Conservation (phyloP, 352 stramenopile species). For the Blastocystis sp. region DNA sequence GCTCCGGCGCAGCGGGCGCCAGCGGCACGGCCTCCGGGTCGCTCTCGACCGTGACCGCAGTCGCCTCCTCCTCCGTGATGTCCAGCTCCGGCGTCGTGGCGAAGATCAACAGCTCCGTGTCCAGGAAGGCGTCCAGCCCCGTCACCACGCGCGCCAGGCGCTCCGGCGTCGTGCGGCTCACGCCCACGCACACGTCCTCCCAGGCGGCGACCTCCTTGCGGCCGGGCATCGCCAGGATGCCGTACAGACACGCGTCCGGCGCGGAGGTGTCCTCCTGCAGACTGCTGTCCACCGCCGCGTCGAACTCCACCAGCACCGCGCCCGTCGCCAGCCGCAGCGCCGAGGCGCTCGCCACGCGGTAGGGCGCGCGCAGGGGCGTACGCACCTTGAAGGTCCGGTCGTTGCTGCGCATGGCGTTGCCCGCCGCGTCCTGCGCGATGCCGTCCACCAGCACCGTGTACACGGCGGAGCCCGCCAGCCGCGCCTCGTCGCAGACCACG, state of each 20-base stretch:
- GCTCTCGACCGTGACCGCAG: not conserved
- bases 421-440: not conserved
- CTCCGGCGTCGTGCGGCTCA: not conserved
- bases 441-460: conserved; percentile 26
- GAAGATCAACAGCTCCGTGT: not conserved
- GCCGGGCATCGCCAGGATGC: not conserved
- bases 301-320: conserved; percentile 14
- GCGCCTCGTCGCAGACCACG: not conserved
- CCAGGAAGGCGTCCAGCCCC: not conserved
- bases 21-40: not conserved
- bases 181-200: conserved; percentile 33
- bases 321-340: not conserved
- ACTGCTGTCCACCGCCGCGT: conserved; percentile 11
- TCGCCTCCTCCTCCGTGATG: not conserved
- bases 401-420: conserved; percentile 15
- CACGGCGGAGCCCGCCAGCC: no score
- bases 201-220: not conserved
- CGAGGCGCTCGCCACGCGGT: not conserved
- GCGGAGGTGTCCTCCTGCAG: not conserved
- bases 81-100: not conserved
- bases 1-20: not conserved
- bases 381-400: not conserved
- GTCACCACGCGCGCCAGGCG: not conserved
- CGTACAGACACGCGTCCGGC: conserved; percentile 24
- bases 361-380: not conserved